Base-by-base conservation (phyloP, 768 basidiomycete genomes). In the Peribolospora kevripleyi region DNA sequence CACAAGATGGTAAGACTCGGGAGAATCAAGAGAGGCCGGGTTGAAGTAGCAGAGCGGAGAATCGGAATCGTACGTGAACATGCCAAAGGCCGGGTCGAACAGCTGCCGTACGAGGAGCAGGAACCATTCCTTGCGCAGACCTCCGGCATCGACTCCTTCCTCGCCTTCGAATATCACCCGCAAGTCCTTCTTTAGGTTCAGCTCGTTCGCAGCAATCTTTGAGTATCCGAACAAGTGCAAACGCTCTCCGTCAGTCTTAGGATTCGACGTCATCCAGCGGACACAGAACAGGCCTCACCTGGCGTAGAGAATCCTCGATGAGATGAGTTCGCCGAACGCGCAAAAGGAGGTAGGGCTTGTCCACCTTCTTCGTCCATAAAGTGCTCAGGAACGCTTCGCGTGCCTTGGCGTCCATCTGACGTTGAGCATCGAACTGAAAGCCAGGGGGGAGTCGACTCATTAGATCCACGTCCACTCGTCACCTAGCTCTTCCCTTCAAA, bases 71-170 rank as follows among this genome's bases (percentile, higher is more conserved):
- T 78, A 77, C 3, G 80, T 73, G 61, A 84, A 84, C 64, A 61
- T 61, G 46, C 56, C 57, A 46, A 40, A 59, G 39, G 56, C 45
- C 6, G 59, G 54, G 42, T 83, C 79, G 62, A 84, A 84, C 60
- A 84, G 79, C 61, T 83, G 80, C 56, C 82, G 82, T 1, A 81
- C 84, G 50, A 84, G 70, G 3, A 84, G 69, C 75, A 84, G 83
- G 70, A 84, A 83, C 81, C 82, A 84, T 68, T 84, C 82, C 66
- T 82, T 83, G 57, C 45, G 52, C 2, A 50, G 63, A 69, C 55
- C 63, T 77, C 81, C 81, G 76, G 46, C 77, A 65, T 84, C 82
- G 56, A 84, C 64, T 7, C 80, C 82, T 62, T 83, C 82, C 63
- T 84, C 82, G 38, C 79, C 79, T 25, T 82, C 81, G 55, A 84